These are phyloP conservation scores for Protomyces lactucae-debilis DNA, from an alignment of 1,139 yeast genomes.

Conservation along the genomic window DNA sequence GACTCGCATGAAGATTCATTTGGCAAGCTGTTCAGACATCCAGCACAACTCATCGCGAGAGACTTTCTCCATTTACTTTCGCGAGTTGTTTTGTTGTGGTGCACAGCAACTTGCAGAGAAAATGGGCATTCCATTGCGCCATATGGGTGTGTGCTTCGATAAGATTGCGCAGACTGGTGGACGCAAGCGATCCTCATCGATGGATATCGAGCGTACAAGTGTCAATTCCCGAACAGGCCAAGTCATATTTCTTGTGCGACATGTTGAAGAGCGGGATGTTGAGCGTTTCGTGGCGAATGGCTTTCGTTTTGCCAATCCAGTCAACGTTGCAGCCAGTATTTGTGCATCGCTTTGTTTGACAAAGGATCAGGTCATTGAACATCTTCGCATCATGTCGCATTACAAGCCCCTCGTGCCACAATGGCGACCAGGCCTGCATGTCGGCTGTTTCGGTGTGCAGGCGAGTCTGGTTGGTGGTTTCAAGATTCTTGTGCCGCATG, in stretches of 20 bases:
- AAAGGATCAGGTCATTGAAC: neutral
- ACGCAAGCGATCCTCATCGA: neutral
- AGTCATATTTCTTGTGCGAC: constrained; percentile 20
- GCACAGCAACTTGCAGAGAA: constrained; percentile 16
- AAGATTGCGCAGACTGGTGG: constrained; percentile 9
- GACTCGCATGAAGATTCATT: constrained; percentile 3
- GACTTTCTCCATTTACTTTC: constrained; percentile 8
- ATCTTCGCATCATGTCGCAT: constrained; percentile 4
- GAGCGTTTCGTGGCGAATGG: constrained; percentile 2
- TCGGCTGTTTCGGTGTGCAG: constrained; percentile 9
- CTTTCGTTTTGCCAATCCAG: constrained; percentile 17
- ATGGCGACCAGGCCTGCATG: constrained; percentile 19
- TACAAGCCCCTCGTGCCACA: neutral
- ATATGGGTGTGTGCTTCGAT: constrained; percentile 20
- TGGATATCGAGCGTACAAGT: neutral
- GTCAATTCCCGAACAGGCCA: constrained; percentile 2
- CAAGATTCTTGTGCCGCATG: constrained; percentile 7
- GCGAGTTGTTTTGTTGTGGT: constrained; percentile 24
- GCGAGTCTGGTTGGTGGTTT: constrained; percentile 18
- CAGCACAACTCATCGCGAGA: neutral
- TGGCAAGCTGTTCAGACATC: neutral
- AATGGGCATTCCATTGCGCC: constrained; percentile 3
- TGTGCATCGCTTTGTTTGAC: constrained; percentile 10
- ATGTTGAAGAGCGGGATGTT: neutral
- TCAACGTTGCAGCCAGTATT: neutral